Evolutionary conservation across 2,329 filamentous ascomycete species (phyloP).

Genomic region (Neonectria hederae): DNA sequence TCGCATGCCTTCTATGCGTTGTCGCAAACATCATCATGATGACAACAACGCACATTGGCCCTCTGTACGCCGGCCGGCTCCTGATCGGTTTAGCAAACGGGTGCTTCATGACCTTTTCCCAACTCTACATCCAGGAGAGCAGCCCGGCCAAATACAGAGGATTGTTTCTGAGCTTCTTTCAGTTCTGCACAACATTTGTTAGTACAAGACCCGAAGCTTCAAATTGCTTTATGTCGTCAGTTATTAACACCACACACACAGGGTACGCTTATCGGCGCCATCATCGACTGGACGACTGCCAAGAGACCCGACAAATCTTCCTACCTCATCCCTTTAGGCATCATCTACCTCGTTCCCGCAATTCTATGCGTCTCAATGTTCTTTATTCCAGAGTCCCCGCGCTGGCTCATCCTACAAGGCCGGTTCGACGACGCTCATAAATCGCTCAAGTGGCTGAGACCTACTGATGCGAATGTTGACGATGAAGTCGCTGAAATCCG

Average conservation of each 20-base stretch:
- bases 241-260: neutral
- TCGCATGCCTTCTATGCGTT: constrained; percentile 34
- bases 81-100: constrained; percentile 36
- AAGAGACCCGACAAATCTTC: constrained; percentile 32
- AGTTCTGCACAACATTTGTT: constrained; percentile 36
- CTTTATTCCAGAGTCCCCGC: constrained; percentile 36
- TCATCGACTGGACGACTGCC: constrained; percentile 37
- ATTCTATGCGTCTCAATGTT: constrained; percentile 22
- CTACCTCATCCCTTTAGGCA: constrained; percentile 33
- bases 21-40: constrained; percentile 39
- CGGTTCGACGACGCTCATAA: constrained; percentile 32
- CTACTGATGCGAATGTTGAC: constrained; percentile 18
- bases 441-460: constrained; percentile 31
- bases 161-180: constrained; percentile 34
- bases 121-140: constrained; percentile 36
- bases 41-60: constrained; percentile 31
- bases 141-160: constrained; percentile 37
- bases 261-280: constrained; percentile 35
- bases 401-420: constrained; percentile 35
- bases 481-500: constrained; percentile 29
- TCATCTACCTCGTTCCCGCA: constrained; percentile 32
- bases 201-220: neutral
- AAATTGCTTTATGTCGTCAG: neutral
- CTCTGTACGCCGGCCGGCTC: constrained; percentile 29
- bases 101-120: constrained; percentile 39